Conservation (phyloP, 192 early-diverging fungal genomes). For the Backusella morwellensis region DNA sequence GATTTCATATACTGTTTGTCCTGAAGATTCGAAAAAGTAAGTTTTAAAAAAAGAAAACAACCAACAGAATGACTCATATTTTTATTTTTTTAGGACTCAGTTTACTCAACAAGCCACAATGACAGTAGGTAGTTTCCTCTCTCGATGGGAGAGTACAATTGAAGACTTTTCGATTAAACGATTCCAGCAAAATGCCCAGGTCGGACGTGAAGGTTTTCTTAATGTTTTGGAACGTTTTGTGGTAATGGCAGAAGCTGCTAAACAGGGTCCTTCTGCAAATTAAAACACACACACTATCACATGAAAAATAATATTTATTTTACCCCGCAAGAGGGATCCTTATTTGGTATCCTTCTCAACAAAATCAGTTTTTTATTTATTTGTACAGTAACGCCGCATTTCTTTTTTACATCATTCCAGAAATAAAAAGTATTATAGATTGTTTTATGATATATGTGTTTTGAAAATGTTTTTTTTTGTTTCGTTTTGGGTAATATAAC, state of each 20-base stretch:
- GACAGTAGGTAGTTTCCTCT: constrained; percentile 69
- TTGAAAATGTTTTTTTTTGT: neutral
- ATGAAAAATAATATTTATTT: constrained; percentile 5
- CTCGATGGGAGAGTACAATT: constrained; percentile 61
- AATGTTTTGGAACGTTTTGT: constrained; percentile 72
- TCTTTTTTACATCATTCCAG: neutral
- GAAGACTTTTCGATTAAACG: constrained; percentile 81
- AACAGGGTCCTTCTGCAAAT: neutral
- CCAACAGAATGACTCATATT: neutral
- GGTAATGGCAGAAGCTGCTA: constrained; percentile 29
- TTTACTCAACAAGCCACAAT: constrained; percentile 86
- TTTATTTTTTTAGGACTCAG: constrained; percentile 43
- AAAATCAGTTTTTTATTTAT: neutral
- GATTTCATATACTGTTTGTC: constrained; percentile 69
- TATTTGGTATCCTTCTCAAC: neutral
- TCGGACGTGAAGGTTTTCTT: constrained; percentile 83
- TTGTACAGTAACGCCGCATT: neutral
- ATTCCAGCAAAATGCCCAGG: constrained; percentile 84
- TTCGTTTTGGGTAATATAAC: neutral
- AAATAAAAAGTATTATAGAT: neutral
- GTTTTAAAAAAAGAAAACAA: neutral
- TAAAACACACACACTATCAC: neutral
- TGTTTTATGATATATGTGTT: neutral
- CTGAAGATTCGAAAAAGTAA: constrained; percentile 43
- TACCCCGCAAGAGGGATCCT: neutral